phyloP scores from a whole-genome alignment of 192 early-diverging fungal species.

The Coemansia sp. region DNA sequence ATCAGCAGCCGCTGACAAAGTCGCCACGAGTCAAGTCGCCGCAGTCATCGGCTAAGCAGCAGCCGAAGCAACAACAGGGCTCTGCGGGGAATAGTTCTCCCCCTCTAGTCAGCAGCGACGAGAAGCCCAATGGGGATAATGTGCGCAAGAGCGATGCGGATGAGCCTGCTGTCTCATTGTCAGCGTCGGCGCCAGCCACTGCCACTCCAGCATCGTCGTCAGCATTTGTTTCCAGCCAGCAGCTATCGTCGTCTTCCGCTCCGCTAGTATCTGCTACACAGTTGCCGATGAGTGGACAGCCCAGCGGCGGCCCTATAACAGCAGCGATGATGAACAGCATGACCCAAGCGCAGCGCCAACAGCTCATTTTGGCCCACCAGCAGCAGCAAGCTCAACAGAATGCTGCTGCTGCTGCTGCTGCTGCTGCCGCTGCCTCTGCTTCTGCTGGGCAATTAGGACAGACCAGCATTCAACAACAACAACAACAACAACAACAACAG shows the following conservation, averaged over 20 bases:
- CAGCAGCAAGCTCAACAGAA: constrained; percentile 27
- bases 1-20: constrained; percentile 26
- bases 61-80: constrained; percentile 7
- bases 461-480: constrained; percentile 15
- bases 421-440: constrained; percentile 15
- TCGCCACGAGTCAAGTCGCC: constrained; percentile 43
- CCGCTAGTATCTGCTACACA: constrained; percentile 2
- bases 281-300: background rate
- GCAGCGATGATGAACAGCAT: constrained; percentile 29
- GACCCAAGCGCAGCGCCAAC: constrained; percentile 37
- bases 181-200: constrained; percentile 13
- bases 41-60: constrained; percentile 7
- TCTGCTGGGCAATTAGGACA: constrained; percentile 5
- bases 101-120: background rate
- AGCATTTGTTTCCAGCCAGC: constrained; percentile 5
- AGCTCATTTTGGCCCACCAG: constrained; percentile 16
- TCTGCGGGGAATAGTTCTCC: constrained; percentile 18
- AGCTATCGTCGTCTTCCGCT: background rate
- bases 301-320: background rate
- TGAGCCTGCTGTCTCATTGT: background rate
- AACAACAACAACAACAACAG: constrained; percentile 32
- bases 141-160: constrained; percentile 2
- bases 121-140: background rate
- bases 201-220: constrained; percentile 13
- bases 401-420: constrained; percentile 17